Evolutionary conservation across 495 filamentous ascomycete species (phyloP).

Genomic region (Hypoxylon rickii): DNA sequence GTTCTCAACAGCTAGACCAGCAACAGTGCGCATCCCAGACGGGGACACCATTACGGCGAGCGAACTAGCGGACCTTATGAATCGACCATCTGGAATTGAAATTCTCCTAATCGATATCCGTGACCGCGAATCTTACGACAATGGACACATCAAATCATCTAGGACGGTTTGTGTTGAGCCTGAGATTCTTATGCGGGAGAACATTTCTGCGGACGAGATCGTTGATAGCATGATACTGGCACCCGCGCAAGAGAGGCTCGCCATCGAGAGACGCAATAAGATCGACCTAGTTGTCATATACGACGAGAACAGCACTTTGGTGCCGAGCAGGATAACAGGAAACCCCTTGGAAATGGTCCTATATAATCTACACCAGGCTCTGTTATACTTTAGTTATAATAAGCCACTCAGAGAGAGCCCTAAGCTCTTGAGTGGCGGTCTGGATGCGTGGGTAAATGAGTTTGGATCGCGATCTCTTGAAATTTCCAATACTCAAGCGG

Average conservation of each 20-base stretch:
- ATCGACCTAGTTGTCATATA: slow-evolving; percentile 92
- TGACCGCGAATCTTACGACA: slow-evolving; percentile 77
- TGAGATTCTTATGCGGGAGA: slow-evolving; percentile 66
- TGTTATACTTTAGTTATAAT: slow-evolving; percentile 78
- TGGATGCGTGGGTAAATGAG: slow-evolving; percentile 83
- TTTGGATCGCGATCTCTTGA: slow-evolving; percentile 71
- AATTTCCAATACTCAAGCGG: slow-evolving; percentile 28
- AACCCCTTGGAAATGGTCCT: slow-evolving; percentile 61
- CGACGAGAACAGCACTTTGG: slow-evolving; percentile 65
- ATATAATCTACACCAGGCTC: slow-evolving; percentile 72
- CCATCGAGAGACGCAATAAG: slow-evolving; percentile 76
- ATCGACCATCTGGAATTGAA: slow-evolving; percentile 52
- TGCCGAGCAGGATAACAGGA: slow-evolving; percentile 46
- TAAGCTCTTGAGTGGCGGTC: slow-evolving; percentile 77
- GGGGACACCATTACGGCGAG: slow-evolving; percentile 67
- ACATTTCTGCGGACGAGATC: slow-evolving; percentile 85
- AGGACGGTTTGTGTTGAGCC: slow-evolving; percentile 91
- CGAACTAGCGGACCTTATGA: slow-evolving; percentile 67
- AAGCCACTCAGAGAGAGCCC: slow-evolving; percentile 71
- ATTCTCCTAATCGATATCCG: slow-evolving; percentile 88
- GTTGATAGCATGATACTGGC: slow-evolving; percentile 80
- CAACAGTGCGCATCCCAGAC: slow-evolving; percentile 50
- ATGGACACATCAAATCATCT: slow-evolving; percentile 81
- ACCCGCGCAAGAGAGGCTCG: slow-evolving; percentile 69
- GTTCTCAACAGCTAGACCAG: slow-evolving; percentile 28